Base-by-base conservation (phyloP, 208 protist genomes). In the Trypanosoma scelopori region DNA sequence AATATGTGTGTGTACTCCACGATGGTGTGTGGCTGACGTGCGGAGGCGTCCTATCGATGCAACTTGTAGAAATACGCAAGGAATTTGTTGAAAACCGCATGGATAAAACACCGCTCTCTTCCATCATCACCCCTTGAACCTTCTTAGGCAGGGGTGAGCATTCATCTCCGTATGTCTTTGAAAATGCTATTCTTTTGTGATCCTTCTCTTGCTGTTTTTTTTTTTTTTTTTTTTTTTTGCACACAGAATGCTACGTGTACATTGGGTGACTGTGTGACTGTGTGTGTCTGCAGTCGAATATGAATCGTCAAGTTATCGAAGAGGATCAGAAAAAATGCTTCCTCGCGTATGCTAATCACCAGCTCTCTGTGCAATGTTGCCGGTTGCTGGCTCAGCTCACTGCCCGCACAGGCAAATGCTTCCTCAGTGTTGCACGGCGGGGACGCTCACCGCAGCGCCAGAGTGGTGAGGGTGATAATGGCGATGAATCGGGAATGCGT, bases 261-360 rank as follows among this genome's bases (percentile, higher is more conserved):
- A 37, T 37, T n/a, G n/a, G n/a, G n/a, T n/a, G n/a, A n/a, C n/a
- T n/a, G n/a, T n/a, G n/a, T n/a, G n/a, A n/a, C n/a, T n/a, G 9
- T 37, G 32, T 9, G 32, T 37, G 51, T 42, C 18, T 56, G 56
- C 20, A 35, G 25, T 25, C 25, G n/a, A 23, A 25, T 5, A 35
- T 39, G 28, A 28, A 12, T 32, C 3, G 30, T 42, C n/a, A 35
- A 15, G 5, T 16, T 7, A 15, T 7, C 13, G 28, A 52, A n/a
- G 35, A 66, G 41, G 58, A 53, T 20, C 4, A 32, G 5, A 35
- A 27, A 27, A 50, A 13, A n/a, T 53, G 32, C 20, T 79, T 79
- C 48, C 73, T 88, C 53, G 78, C 78, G 0, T 22, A 79, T 22
- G 59, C 56, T 6, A 66, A 88, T 55, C 50, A 65, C 20, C 45